phyloP scores from a whole-genome alignment of 169 alveolate genomes.

The Eimeria praecox region DNA sequence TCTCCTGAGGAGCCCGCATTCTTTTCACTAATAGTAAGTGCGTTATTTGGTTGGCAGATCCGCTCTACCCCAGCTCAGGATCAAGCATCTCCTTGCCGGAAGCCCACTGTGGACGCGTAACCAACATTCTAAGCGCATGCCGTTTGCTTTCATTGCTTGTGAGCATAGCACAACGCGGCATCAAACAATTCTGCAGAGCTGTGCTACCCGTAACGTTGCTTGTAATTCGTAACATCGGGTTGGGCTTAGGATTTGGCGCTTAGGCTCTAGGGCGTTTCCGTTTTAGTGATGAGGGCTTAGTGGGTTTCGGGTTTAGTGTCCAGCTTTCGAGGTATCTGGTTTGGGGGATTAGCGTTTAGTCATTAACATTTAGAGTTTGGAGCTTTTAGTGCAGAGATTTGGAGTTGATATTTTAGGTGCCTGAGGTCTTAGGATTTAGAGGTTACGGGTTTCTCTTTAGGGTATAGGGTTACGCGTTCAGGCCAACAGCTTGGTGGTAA shows the following conservation, averaged over 20 bases:
- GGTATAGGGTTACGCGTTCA: neutral
- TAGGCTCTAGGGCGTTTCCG: too few relatives aligned
- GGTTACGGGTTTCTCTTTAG: neutral
- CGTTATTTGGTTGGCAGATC: neutral
- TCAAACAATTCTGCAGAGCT: neutral
- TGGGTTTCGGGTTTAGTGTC: too few relatives aligned
- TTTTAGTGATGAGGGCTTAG: too few relatives aligned
- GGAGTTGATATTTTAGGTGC: too few relatives aligned
- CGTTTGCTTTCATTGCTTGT: neutral
- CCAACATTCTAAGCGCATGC: neutral
- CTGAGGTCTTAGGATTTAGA: too few relatives aligned
- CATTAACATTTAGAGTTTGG: too few relatives aligned
- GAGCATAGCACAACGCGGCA: neutral
- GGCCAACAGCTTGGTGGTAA: too few relatives aligned
- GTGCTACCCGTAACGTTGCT: neutral
- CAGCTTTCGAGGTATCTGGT: too few relatives aligned
- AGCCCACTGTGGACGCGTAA: neutral
- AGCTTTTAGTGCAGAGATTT: too few relatives aligned
- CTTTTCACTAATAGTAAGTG: neutral
- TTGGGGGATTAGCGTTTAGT: too few relatives aligned
- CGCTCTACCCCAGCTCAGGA: neutral
- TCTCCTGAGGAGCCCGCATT: neutral
- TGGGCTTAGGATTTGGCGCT: too few relatives aligned
- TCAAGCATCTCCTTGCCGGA: neutral
- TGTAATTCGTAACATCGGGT: too few relatives aligned